Conservation (phyloP, 148 eudicot genomes). For the Rhododendron vialii region DNA sequence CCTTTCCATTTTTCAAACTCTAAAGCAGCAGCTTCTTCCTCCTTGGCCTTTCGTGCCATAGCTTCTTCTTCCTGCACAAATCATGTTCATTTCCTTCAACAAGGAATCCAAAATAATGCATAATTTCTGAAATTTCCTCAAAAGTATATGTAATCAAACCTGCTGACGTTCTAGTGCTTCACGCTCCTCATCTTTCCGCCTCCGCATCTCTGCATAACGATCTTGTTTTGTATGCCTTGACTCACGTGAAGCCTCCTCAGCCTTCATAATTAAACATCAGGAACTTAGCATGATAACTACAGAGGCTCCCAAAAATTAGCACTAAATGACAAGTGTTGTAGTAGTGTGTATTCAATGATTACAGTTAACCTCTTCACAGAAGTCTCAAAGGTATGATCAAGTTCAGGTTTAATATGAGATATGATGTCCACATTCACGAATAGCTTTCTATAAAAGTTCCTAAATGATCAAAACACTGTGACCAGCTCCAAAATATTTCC, state of each 20-base stretch:
- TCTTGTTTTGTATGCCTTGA: constrained; percentile 74
- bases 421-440: background rate
- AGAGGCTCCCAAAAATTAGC: background rate
- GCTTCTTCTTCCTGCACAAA: constrained; percentile 92
- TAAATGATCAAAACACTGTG: background rate
- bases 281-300: background rate
- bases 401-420: background rate
- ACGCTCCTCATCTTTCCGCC: constrained; percentile 90
- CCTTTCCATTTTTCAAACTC: constrained; percentile 99
- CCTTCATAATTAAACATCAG: constrained; percentile 42
- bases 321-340: background rate
- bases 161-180: constrained; percentile 75
- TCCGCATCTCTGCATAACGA: constrained; percentile 76
- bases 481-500: background rate
- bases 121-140: background rate
- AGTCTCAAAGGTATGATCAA: background rate
- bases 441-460: background rate
- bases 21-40: constrained; percentile 87
- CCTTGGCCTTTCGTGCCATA: constrained; percentile 80
- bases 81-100: constrained; percentile 8
- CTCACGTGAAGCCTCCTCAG: constrained; percentile 86
- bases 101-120: constrained; percentile 2
- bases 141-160: constrained; percentile 32
- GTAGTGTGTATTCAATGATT: background rate
- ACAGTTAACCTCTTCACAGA: background rate